Evolutionary conservation across 192 early-diverging fungal genomes (phyloP).

Genomic region (Gaertneriomyces sp.): DNA sequence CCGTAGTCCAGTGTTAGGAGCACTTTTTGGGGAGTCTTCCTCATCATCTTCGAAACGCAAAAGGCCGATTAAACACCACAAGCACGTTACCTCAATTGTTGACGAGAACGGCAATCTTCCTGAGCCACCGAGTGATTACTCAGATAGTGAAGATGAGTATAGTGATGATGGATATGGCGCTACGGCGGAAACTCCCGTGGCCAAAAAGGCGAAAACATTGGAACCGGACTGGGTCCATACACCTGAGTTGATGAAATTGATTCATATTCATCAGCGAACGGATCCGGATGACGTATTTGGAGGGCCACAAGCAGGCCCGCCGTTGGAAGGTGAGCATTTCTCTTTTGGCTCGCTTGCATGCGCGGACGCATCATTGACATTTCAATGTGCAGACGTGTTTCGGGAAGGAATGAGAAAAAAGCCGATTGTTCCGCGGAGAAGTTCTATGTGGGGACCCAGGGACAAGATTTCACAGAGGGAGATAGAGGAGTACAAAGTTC

Average conservation of each 20-base stretch:
- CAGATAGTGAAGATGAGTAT: slow-evolving; percentile 5
- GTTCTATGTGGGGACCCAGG: slow-evolving; percentile 13
- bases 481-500: slow-evolving; percentile 16
- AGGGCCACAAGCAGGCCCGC: slow-evolving; percentile 4
- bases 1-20: not conserved
- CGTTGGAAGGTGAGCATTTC: slow-evolving; percentile 18
- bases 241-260: slow-evolving; percentile 15
- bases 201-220: slow-evolving; percentile 1
- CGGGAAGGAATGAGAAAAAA: slow-evolving; percentile 21
- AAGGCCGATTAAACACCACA: not conserved
- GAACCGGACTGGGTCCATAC: slow-evolving; percentile 22
- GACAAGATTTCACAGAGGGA: slow-evolving; percentile 20
- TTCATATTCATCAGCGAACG: slow-evolving; percentile 13
- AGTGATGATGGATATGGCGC: not conserved
- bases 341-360: not conserved
- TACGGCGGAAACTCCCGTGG: not conserved
- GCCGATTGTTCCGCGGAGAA: slow-evolving; percentile 2
- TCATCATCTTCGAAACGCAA: not conserved
- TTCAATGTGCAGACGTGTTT: slow-evolving; percentile 25
- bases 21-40: not conserved
- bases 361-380: not conserved
- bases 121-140: slow-evolving; percentile 16
- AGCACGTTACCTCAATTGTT: slow-evolving; percentile 14
- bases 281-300: slow-evolving; percentile 24
- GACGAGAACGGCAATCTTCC: slow-evolving; percentile 28